Base-by-base conservation (phyloP, 2,329 filamentous ascomycete genomes). In the Ophiosphaerella korrae region DNA sequence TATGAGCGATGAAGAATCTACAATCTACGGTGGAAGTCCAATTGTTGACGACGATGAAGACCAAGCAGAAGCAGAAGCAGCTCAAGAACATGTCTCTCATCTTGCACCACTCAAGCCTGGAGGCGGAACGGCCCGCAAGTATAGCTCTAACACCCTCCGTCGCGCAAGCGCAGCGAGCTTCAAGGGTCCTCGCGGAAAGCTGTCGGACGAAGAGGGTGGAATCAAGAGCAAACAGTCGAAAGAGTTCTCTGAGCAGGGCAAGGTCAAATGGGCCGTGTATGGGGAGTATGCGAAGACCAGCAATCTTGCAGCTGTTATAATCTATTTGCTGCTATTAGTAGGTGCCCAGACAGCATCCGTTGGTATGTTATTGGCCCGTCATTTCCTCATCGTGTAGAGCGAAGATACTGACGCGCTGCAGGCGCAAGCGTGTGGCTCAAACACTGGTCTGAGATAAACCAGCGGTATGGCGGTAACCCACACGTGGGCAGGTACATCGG, bases 261-360 rank as follows among this genome's bases (percentile, higher is more conserved):
- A 97, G 73, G 94, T 99, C 63, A 97, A 97, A 75, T 97, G 94
- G 92, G 84, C 87, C 58, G 93, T 99, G 24, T 99, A 99, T 70
- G 80, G 81, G 14, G 92, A 97, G 75, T 99, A 99, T 67, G 95
- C 94, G 49, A 96, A 91, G 76, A 91, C 91, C 52, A 97, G 90
- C 79, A 97, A 97, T 72, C 75, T 97, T 13, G 78, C 84, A 49
- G 95, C 94, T 11, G 94, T 99, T 7, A 74, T 75, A 13, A 80
- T 97, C 60, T 99, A 97, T 73, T 66, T 96, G 13, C 39, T 88
- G 37, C 85, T 90, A 46, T 80, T 97, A 39, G 65, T 97, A 52
- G 85, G 87, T 24, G 87, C 91, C 7, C 93, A 99, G 76, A 88
- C 88, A 13, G 87, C 87, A 9, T 88, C 89, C 66, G 89, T 99